Base-by-base conservation (phyloP, 495 filamentous ascomycete species). In the Hyaloscypha hepaticicola region DNA sequence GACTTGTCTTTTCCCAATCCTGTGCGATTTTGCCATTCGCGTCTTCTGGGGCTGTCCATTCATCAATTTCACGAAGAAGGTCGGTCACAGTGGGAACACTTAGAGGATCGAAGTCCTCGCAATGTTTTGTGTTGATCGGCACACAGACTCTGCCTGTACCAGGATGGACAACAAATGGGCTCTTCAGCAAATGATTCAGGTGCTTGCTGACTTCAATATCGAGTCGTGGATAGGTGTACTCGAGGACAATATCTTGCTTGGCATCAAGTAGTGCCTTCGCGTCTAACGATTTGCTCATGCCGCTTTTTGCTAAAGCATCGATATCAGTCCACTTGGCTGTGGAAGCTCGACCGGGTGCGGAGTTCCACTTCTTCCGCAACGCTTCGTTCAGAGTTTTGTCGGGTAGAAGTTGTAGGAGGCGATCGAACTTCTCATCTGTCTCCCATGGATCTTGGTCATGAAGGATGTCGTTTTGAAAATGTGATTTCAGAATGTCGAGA, bases 201-300 rank as follows among this genome's bases (percentile, higher is more conserved):
- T 97, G 96, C 78, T 97, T 97, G 70, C 89, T 92, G 69, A 99
- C 95, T 69, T 96, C 92, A 61, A 92, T 91, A 81, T 99, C 95
- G 57, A 99, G 87, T 11, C 95, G 87, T n/a, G 95, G 96, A 75
- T 99, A 99, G 5, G 95, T 96, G 77, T 98, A 97, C 77, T 98
- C 96, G 27, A 99, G 83, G 16, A 97, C 86, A 51, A 98, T 88
- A 71, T 98, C 95, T 69, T 96, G 90, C 77, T 96, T 97, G 26
- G 90, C 90, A 64, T 97, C 90, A n/a, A 87, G 81, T 26, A 98
- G 82, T 2, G 85, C 82, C 56, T 79, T 77, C 3, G 85, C 64
- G 69, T 91, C 86, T 0, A 94, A 75, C 1, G 78, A 83, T 56
- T 86, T 87, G 72, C 85, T 85, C 12, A 83, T 85, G 14, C 87